Base-by-base conservation (phyloP, 164 flowering plant species). In the Vitis riparia region DNA sequence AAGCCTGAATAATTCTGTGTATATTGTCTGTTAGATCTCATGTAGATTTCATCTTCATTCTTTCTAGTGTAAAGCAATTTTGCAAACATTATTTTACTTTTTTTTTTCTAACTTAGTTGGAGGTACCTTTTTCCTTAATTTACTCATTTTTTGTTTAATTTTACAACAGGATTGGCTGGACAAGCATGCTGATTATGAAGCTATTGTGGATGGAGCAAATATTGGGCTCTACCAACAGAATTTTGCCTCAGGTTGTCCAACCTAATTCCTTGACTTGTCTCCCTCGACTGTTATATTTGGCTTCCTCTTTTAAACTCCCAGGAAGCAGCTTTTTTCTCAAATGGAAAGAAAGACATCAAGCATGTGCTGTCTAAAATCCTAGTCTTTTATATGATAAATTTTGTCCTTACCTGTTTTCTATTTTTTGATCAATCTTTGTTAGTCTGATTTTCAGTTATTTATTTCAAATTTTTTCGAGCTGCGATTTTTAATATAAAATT, bases 271-370 rank as follows among this genome's bases (percentile, higher is more conserved):
- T 14, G 47, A 55, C 19, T 23, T 55, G 47, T 52, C 11, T 19
- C 13, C 62, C 30, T 51, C 11, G 47, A 8, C 49, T 59, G 7
- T 66, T 67, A 8, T 61, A 12, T 56, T 14, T 62, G 69, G 16
- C 15, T 63, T 48, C 12, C 56, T 63, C 11, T 55, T 11, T 61
- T 51, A 11, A 90, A 70, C 91, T 92, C 69, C 73, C 91, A 15
- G 97, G 97, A 52, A 87, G 85, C 70, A 82, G 70, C 73, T 91
- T 92, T 73, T 90, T 95, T 70, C 81, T 77, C 13, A 86, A 79
- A 84, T 95, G 99, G 97, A 93, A 92, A 79, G 99, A 95, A 79
- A 86, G 91, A 61, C 99, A 95, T 80, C 98, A 93, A 71, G 97
- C 91, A 80, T 70, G 79, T 74, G 37, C 19, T 65, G 5, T 44